Conservation (phyloP, 805 yeast species). For the Yamadazyma sp. region DNA sequence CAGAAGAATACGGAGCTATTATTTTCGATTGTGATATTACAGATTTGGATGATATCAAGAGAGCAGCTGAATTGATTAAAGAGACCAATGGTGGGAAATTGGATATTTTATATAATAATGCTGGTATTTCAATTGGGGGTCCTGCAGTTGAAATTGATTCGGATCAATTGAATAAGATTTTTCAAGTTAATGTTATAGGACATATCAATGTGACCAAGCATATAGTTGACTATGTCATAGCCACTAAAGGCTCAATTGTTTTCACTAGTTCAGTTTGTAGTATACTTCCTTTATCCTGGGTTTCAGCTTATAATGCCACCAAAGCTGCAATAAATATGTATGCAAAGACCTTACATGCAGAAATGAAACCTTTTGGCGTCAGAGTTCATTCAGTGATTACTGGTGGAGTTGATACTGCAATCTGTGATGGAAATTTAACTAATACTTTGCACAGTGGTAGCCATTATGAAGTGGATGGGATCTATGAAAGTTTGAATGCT, state of each 20-base stretch:
- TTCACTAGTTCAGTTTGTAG: constrained; percentile 37
- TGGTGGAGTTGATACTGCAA: constrained; percentile 19
- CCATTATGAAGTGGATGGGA: constrained; percentile 12
- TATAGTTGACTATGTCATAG: constrained; percentile 27
- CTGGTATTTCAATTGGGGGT: constrained; percentile 27
- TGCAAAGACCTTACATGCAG: constrained; percentile 15
- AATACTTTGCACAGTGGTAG: constrained; percentile 1
- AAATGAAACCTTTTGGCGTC: constrained; percentile 18
- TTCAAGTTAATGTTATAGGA: constrained; percentile 39
- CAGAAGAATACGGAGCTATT: constrained; percentile 21
- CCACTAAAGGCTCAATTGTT: constrained; percentile 31
- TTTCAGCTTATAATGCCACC: constrained; percentile 29
- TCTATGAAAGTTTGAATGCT: constrained; percentile 17
- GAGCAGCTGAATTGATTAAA: constrained; percentile 19
- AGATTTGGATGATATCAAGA: constrained; percentile 21
- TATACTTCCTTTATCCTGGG: constrained; percentile 31
- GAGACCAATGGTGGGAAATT: constrained; percentile 28
- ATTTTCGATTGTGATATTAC: constrained; percentile 37
- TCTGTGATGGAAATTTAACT: constrained; percentile 8
- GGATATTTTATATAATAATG: constrained; percentile 41
- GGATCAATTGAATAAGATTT: constrained; percentile 15
- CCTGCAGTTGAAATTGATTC: constrained; percentile 33
- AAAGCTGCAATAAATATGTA: constrained; percentile 24
- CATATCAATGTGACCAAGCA: constrained; percentile 33
- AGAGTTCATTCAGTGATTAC: constrained; percentile 17